Evolutionary conservation across 257 asterid genomes (phyloP).

Genomic region (Ajuga chamaepitys): DNA sequence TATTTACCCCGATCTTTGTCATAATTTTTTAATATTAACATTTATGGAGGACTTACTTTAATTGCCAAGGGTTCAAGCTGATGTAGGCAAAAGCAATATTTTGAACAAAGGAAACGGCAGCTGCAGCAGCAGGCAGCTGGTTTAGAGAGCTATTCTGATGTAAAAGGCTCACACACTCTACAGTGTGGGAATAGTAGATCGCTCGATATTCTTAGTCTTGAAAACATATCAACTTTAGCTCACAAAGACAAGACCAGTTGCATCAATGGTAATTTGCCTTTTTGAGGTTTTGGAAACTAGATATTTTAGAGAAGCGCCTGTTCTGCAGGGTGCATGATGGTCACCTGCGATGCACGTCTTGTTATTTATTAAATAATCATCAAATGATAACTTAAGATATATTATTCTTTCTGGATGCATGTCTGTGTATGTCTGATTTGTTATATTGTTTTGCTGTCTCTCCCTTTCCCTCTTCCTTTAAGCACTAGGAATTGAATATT

Average conservation of each 20-base stretch:
- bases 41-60: constrained; percentile 2
- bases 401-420: not conserved
- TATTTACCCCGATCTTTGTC: constrained; percentile 4
- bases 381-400: not conserved
- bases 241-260: constrained; percentile 29
- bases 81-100: constrained; percentile 76
- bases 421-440: not conserved
- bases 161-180: constrained; percentile 27
- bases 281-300: constrained; percentile 6
- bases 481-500: not conserved
- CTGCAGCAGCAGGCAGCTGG: constrained; percentile 44
- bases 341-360: not conserved
- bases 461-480: not conserved
- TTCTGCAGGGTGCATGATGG: constrained; percentile 6
- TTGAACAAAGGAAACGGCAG: constrained; percentile 79
- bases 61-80: constrained; percentile 10
- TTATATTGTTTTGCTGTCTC: not conserved
- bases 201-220: constrained; percentile 79
- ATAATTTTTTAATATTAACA: not conserved
- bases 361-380: not conserved
- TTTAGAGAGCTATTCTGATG: constrained; percentile 38
- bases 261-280: constrained; percentile 37
- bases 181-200: constrained; percentile 45
- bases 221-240: constrained; percentile 43
- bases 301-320: not conserved